Evolutionary conservation across 2,329 filamentous ascomycete genomes (phyloP), one percentile per base, ranked within the genome.

Genomic region (Seiridium cupressi): DNA sequence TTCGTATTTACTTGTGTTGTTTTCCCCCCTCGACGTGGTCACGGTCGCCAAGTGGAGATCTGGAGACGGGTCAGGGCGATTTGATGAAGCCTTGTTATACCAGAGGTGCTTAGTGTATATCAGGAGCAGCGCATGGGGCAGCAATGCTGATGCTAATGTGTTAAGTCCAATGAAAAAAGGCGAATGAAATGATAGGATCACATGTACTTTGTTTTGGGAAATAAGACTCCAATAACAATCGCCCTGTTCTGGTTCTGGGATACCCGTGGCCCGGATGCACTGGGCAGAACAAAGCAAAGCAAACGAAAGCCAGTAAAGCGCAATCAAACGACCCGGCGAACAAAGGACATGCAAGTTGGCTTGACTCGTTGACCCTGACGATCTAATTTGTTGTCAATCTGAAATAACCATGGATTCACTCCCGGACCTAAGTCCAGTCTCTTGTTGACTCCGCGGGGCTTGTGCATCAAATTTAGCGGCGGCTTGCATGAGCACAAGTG

Each of bases 51-150:
- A 35, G 55, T 58, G 55, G 55, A 51, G 55, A 40, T 35, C 9
- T 54, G 34, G 46, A 46, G 36, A 55, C 42, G 51, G 26, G 31
- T 18, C 49, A 57, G 44, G 42, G 40, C 51, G 54, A 48, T 35
- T 59, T 48, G 53, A 60, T 51, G 61, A 57, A 42, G 38, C 32
- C 54, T 44, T 32, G 46, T 26, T 47, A 64, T 65, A 64, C 62
- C 62, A 66, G 63, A 66, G 61, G 49, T 60, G 46, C 64, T 63
- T 69, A 65, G 61, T 65, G 59, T 63, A 66, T 65, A 62, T 64
- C 53, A 53, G 49, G 32, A 34, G 11, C 42, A n/a, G 35, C 36
- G 34, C 57, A 46, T 47, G 44, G 54, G 54, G 54, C 46, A 54
- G 34, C 32, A n/a, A 35, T 53, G 49, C 38, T n/a, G 35, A 31